phyloP scores from a whole-genome alignment of 257 asterid species.

The Nicotiana obtusifolia region DNA sequence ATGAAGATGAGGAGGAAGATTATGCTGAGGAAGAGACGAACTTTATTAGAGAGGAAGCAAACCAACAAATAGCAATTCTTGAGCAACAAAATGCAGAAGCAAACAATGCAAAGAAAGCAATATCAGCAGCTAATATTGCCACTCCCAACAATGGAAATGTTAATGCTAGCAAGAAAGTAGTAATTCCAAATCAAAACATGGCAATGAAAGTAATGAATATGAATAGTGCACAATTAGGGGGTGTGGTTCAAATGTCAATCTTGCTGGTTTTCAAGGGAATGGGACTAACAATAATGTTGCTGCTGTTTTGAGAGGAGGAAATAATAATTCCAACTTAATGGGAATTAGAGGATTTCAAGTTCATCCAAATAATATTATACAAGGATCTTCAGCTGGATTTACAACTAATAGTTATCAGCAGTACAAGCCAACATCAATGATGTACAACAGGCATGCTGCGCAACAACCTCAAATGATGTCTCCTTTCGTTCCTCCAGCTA shows the following conservation, averaged over 20 bases:
- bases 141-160: conserved; percentile 18
- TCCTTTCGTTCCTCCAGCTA: conserved; percentile 40
- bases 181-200: conserved; percentile 24
- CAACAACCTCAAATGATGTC: conserved; percentile 70
- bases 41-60: conserved; percentile 22
- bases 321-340: not conserved
- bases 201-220: conserved; percentile 19
- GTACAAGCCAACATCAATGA: conserved; percentile 23
- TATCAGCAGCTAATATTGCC: not conserved
- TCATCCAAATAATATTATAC: not conserved
- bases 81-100: conserved; percentile 30
- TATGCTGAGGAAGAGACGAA: conserved; percentile 28
- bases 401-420: conserved; percentile 7
- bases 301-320: not conserved
- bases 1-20: conserved; percentile 19
- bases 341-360: not conserved
- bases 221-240: not conserved
- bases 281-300: conserved; percentile 5
- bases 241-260: conserved; percentile 1
- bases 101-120: conserved; percentile 29
- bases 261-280: conserved; percentile 49
- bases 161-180: conserved; percentile 20
- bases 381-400: not conserved
- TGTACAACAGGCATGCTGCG: conserved; percentile 41
- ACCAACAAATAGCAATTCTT: conserved; percentile 32